These are phyloP conservation scores for Fusarium avenaceum DNA, from an alignment of 2,329 filamentous ascomycete species.

Conservation along the genomic window DNA sequence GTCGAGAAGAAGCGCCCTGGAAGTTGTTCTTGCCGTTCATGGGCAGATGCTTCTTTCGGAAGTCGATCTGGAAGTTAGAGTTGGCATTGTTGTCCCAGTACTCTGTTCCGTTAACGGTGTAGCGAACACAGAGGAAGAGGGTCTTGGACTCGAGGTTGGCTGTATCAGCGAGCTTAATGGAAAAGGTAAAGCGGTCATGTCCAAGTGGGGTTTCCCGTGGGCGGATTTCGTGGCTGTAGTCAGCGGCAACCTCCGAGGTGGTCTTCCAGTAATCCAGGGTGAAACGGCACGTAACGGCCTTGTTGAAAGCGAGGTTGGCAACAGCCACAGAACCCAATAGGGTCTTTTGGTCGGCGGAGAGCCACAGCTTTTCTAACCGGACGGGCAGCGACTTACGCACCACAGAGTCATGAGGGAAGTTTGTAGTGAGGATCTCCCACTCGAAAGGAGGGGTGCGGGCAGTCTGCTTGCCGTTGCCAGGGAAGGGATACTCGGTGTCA, in stretches of 20 bases:
- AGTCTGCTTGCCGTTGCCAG: conserved; percentile 58
- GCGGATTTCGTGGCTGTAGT: conserved; percentile 84
- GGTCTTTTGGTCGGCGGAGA: conserved; percentile 89
- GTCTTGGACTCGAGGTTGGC: conserved; percentile 94
- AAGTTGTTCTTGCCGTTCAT: conserved; percentile 69
- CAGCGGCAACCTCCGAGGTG: conserved; percentile 91
- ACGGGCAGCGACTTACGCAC: conserved; percentile 75
- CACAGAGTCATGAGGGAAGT: conserved; percentile 74
- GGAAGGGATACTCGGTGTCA: conserved; percentile 91
- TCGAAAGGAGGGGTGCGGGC: conserved; percentile 71
- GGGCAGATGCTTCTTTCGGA: conserved; percentile 80
- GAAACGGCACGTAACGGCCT: conserved; percentile 90
- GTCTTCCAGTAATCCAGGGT: conserved; percentile 99
- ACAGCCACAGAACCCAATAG: conserved; percentile 87
- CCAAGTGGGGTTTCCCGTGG: conserved; percentile 74
- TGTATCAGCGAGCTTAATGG: conserved; percentile 91
- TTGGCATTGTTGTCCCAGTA: conserved; percentile 94
- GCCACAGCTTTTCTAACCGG: conserved; percentile 86
- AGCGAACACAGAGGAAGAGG: conserved; percentile 90
- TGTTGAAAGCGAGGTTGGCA: conserved; percentile 90
- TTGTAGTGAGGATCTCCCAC: conserved; percentile 88
- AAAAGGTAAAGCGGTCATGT: conserved; percentile 92
- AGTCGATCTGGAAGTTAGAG: conserved; percentile 94
- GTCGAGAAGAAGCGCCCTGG: conserved; percentile 64
- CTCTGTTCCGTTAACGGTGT: conserved; percentile 85